Base-by-base conservation (phyloP, 208 protist species). In the Polymyxa betae region DNA sequence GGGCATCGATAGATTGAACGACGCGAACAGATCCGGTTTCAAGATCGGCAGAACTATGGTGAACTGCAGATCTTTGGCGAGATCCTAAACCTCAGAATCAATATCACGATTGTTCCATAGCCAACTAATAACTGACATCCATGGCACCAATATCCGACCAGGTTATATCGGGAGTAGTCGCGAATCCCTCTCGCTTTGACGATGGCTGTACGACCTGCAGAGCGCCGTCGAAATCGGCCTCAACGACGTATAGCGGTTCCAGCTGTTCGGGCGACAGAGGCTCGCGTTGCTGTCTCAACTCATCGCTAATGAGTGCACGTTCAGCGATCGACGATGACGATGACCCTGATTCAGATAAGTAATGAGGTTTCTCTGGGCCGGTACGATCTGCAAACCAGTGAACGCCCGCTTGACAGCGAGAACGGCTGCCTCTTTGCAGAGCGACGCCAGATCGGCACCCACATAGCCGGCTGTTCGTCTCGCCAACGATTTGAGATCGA, bases 131-230 rank as follows among this genome's bases (percentile, higher is more conserved):
- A 29, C 49, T 24, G 12, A 60, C 68, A 0, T 24, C 0, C 78
- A 93, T 52, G 0, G 97, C 97, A 45, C 98, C 98, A n/a, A 99
- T 96, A 93, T 99, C 97, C 45, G 95, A 93, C 97, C 97, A 99
- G 12, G 95, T 96, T 10, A 99, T 97, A 93, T 99, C 97, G 0
- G 98, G 98, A 16, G 99, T 97, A 0, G 96, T 97, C 0, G 95
- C 95, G 92, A 97, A 97, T 0, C 96, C 96, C 92, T 99, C 98
- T 16, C 98, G 94, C 94, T 98, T 98, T 10, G 97, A 95, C 38
- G 96, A 97, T 64, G 98, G 98, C 95, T 99, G 98, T 88, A 99
- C 98, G 52, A 89, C 88, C 32, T 32, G 32, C 12, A 98, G 96
- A 16, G 97, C 98, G 12, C 91, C 43, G 45, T 93, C 77, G 92